Percentiles rank a stretch among this genome's conserved stretches.
Evolutionary conservation across 805 yeast genomes (phyloP).

Genomic region (Ogataea kodamae): DNA sequence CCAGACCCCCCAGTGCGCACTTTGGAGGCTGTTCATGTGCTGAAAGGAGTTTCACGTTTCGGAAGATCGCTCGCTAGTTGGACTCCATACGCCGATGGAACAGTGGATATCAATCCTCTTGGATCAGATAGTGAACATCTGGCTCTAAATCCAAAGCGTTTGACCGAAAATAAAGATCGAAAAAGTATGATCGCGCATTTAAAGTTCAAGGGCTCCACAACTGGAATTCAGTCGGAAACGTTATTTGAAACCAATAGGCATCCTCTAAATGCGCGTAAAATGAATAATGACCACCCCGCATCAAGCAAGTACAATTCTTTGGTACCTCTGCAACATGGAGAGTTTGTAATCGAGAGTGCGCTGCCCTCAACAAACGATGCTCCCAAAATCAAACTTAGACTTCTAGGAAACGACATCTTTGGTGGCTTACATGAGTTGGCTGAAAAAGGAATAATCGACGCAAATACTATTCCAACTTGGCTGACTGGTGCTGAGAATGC

Average conservation of each 20-base stretch:
- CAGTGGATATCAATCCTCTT: constrained; percentile 63
- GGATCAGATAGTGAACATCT: constrained; percentile 42
- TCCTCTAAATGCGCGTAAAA: constrained; percentile 22
- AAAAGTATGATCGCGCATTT: constrained; percentile 46
- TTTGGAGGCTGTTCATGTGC: constrained; percentile 51
- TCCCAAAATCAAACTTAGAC: constrained; percentile 29
- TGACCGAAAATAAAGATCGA: constrained; percentile 20
- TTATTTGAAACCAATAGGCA: constrained; percentile 39
- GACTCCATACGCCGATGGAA: constrained; percentile 68
- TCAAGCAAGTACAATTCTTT: constrained; percentile 43
- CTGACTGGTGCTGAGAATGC: constrained; percentile 71
- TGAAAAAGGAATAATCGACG: constrained; percentile 43
- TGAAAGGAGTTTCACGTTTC: constrained; percentile 61
- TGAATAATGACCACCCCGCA: constrained; percentile 10
- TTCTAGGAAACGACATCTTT: constrained; percentile 69
- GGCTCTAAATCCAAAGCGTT: constrained; percentile 28
- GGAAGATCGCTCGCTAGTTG: constrained; percentile 65
- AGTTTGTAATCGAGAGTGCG: constrained; percentile 40
- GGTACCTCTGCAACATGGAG: constrained; percentile 55
- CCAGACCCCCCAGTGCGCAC: constrained; percentile 40
- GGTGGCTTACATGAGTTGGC: constrained; percentile 76
- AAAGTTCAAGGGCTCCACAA: constrained; percentile 57
- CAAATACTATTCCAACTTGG: constrained; percentile 67
- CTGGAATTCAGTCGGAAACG: constrained; percentile 34
- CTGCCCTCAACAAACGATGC: constrained; percentile 20